Evolutionary conservation across 177 flowering plant genomes (phyloP).

Genomic region (Tripterygium wilfordii): DNA sequence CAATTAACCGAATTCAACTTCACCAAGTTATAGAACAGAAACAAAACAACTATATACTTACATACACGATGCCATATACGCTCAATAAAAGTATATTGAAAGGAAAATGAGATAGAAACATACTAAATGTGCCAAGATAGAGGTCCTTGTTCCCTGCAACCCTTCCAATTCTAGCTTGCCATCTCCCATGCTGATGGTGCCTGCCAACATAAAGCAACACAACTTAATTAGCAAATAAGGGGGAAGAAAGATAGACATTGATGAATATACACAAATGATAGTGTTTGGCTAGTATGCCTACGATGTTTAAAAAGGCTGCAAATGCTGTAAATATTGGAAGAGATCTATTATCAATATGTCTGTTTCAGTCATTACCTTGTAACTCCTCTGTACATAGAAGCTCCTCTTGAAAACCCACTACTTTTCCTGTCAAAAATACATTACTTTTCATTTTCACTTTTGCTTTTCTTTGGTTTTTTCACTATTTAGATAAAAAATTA

Average conservation of each 20-base stretch:
- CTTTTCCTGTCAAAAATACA: conserved; percentile 76
- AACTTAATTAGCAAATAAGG: no score
- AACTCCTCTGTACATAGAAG: conserved; percentile 93
- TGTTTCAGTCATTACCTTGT: conserved; percentile 62
- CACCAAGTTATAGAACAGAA: no score
- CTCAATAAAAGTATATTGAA: no score
- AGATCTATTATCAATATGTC: conserved; percentile 24
- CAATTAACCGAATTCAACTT: no score
- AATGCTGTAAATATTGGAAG: conserved; percentile 25
- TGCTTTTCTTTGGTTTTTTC: no score
- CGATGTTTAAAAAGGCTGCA: conserved; percentile 37
- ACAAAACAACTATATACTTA: no score
- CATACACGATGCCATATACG: no score
- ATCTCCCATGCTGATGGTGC: conserved; percentile 98
- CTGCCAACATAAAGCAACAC: no score
- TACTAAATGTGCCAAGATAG: conserved; percentile 97
- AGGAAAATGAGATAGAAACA: no score
- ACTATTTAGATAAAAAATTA: no score
- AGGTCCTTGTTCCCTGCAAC: conserved; percentile 99
- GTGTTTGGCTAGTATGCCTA: conserved; percentile 16
- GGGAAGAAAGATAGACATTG: no score
- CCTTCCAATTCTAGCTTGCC: conserved; percentile 99
- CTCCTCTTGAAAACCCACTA: conserved; percentile 98
- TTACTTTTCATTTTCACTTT: no score
- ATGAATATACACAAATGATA: conserved; percentile 1